These are phyloP conservation scores for Ampelomyces quisqualis DNA, from an alignment of 2,329 filamentous ascomycete genomes.

Conservation along the genomic window DNA sequence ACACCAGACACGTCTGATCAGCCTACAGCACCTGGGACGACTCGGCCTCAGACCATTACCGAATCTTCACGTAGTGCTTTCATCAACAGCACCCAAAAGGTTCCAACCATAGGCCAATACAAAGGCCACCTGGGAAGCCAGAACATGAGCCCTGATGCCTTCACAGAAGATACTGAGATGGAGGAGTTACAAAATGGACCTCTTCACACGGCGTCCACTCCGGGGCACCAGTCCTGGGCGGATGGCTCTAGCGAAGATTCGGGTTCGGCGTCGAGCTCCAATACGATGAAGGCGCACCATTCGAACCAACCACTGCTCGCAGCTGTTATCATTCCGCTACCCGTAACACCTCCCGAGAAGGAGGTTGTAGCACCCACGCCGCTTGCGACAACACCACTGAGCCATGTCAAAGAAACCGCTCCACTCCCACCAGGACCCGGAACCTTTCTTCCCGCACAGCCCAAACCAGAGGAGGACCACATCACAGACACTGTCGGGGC, in stretches of 20 bases:
- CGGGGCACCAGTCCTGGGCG: slow-evolving; percentile 28
- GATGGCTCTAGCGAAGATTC: slow-evolving; percentile 45
- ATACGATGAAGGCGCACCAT: slow-evolving; percentile 26
- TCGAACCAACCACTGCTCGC: slow-evolving; percentile 12
- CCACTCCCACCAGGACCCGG: slow-evolving; percentile 6
- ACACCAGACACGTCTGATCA: slow-evolving; percentile 22
- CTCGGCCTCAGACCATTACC: slow-evolving; percentile 18
- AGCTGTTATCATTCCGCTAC: slow-evolving; percentile 8
- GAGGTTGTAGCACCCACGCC: slow-evolving; percentile 7
- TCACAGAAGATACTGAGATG: slow-evolving; percentile 26
- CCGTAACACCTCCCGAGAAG: slow-evolving; percentile 9
- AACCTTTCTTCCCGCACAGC: slow-evolving; percentile 1
- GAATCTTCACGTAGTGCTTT: slow-evolving; percentile 45
- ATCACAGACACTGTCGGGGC: slow-evolving; percentile 94
- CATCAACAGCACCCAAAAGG: slow-evolving; percentile 47
- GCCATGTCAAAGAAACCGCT: slow-evolving; percentile 17
- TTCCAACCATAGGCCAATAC: slow-evolving; percentile 36
- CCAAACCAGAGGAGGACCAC: slow-evolving; percentile 54
- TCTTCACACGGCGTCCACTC: slow-evolving; percentile 1
- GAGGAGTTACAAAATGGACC: slow-evolving; percentile 21
- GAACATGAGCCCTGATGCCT: slow-evolving; percentile 7
- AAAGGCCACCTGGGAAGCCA: slow-evolving; percentile 6
- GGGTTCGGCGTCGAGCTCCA: slow-evolving; percentile 22
- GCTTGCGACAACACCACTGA: slow-evolving; percentile 12
- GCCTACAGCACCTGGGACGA: slow-evolving; percentile 3